These are phyloP conservation scores for Acrodontium crateriforme DNA, from an alignment of 2,329 filamentous ascomycete species.

Conservation along the genomic window DNA sequence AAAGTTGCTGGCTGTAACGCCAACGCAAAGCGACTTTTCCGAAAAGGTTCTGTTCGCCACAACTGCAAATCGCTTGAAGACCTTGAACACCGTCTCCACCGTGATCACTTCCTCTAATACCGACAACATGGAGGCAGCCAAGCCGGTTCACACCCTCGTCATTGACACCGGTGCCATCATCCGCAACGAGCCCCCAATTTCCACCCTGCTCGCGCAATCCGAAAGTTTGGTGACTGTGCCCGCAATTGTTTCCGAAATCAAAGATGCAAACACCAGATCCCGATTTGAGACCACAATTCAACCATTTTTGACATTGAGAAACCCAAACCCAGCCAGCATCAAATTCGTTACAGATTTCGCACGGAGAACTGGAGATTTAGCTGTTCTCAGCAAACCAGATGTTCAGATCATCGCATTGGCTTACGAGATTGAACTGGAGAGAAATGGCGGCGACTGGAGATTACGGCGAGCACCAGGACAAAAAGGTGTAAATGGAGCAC, in stretches of 20 bases:
- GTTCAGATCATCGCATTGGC: constrained; percentile 77
- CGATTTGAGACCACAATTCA: constrained; percentile 72
- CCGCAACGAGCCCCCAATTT: constrained; percentile 78
- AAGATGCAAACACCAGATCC: constrained; percentile 65
- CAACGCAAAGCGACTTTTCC: background rate
- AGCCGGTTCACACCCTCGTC: constrained; percentile 68
- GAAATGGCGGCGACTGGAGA: constrained; percentile 80
- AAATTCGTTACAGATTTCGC: constrained; percentile 75
- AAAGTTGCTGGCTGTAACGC: background rate
- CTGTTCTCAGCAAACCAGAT: constrained; percentile 79
- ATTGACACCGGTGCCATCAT: constrained; percentile 88
- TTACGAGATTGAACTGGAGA: constrained; percentile 88
- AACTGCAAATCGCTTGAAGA: no score
- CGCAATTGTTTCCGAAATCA: constrained; percentile 73
- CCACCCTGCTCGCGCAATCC: constrained; percentile 63
- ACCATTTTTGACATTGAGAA: constrained; percentile 69
- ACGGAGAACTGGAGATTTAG: constrained; percentile 73
- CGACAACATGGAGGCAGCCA: constrained; percentile 28
- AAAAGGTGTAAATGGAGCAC: constrained; percentile 59
- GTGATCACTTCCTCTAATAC: background rate
- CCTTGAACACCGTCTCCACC: no score
- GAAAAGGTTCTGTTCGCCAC: background rate
- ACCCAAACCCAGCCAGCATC: constrained; percentile 61
- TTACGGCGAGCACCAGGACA: constrained; percentile 66
- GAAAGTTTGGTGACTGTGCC: constrained; percentile 72